A percentile compares a stretch with the other conserved stretches of the same genome.
Conservation (phyloP, 1,139 yeast genomes). For the Magnusiomyces fungicola region DNA sequence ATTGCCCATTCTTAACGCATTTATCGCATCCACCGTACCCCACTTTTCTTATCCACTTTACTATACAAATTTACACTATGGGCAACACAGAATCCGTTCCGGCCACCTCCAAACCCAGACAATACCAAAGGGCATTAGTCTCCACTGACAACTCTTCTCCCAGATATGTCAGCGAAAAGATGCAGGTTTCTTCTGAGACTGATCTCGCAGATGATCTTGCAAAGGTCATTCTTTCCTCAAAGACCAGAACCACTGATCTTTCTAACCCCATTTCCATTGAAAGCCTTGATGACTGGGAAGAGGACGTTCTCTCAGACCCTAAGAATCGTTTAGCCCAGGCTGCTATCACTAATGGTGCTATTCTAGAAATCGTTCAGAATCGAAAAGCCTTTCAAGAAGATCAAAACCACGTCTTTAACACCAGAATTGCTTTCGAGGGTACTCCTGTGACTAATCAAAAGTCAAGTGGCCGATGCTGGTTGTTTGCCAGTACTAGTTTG, state of each 20-base stretch:
- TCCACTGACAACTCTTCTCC: not conserved
- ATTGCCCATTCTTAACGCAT: not conserved
- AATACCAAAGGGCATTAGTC: not conserved
- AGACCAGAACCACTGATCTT: constrained; percentile 7
- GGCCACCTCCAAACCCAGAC: constrained; percentile 3
- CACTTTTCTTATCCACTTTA: not conserved
- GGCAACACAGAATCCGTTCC: constrained; percentile 8
- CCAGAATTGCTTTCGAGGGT: constrained; percentile 46
- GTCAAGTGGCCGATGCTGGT: constrained; percentile 61
- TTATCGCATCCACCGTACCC: not conserved
- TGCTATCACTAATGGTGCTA: constrained; percentile 47
- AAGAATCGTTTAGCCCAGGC: constrained; percentile 54
- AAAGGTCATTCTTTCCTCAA: constrained; percentile 16
- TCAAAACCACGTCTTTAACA: constrained; percentile 45
- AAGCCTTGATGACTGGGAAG: constrained; percentile 45
- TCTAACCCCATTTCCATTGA: constrained; percentile 34
- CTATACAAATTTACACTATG: constrained; percentile 5
- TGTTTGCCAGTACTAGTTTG: constrained; percentile 59
- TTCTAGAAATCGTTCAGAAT: constrained; percentile 41
- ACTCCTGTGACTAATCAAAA: constrained; percentile 54
- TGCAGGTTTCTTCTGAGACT: not conserved
- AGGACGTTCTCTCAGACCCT: constrained; percentile 42
- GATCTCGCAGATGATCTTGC: constrained; percentile 20
- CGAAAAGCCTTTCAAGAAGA: constrained; percentile 34
- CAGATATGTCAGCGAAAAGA: constrained; percentile 6